A percentile compares a stretch with the other conserved stretches of the same genome.
These are phyloP conservation scores for Sechiopsis laciniata DNA, from an alignment of 306 rosid species.

Conservation along the genomic window DNA sequence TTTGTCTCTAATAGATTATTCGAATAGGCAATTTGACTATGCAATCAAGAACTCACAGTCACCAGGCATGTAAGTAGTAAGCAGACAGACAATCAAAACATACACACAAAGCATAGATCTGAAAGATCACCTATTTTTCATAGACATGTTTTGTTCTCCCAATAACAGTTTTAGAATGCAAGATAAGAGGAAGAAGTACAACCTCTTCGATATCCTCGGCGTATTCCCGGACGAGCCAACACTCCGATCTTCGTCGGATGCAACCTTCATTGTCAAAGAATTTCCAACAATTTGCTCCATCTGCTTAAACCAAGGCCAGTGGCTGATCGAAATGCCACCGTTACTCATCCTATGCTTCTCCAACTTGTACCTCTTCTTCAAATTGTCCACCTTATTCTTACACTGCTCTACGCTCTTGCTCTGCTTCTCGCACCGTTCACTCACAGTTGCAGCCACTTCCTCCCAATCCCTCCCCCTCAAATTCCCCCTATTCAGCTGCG, in stretches of 20 bases:
- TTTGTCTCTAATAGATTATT: neutral
- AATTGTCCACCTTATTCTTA: slow-evolving; percentile 86
- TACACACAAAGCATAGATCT: neutral
- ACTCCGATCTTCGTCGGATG: slow-evolving; percentile 62
- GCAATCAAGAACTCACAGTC: slow-evolving; percentile 1
- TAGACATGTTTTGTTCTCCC: neutral
- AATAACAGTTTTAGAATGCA: neutral
- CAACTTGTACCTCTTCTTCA: slow-evolving; percentile 87
- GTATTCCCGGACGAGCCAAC: slow-evolving; percentile 48
- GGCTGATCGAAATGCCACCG: slow-evolving; percentile 62
- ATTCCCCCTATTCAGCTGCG: slow-evolving; percentile 84
- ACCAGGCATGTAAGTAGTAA: neutral
- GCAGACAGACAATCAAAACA: neutral
- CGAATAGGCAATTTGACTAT: neutral
- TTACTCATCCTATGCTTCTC: slow-evolving; percentile 81
- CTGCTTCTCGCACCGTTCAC: slow-evolving; percentile 72
- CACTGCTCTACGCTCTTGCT: slow-evolving; percentile 91
- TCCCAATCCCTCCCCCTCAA: slow-evolving; percentile 95
- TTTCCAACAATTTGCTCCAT: slow-evolving; percentile 88
- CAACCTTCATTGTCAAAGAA: slow-evolving; percentile 54
- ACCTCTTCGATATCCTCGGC: slow-evolving; percentile 75
- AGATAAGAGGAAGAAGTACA: neutral
- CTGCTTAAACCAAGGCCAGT: slow-evolving; percentile 96
- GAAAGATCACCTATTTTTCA: neutral
- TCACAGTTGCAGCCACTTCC: slow-evolving; percentile 79